These are phyloP conservation scores for Penicillium cinerascens DNA, from an alignment of 495 filamentous ascomycete species.

Conservation along the genomic window DNA sequence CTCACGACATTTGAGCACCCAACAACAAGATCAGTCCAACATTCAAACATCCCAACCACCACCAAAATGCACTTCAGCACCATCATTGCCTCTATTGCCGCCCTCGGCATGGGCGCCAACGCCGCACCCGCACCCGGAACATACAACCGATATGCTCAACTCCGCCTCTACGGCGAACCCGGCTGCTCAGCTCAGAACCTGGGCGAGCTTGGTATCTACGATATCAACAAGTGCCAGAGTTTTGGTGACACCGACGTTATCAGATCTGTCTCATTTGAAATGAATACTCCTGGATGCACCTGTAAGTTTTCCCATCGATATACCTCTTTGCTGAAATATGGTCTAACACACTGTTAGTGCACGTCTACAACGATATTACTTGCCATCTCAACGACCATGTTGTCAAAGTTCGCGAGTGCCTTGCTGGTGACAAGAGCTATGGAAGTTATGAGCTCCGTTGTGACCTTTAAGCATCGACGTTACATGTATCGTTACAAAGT, in stretches of 20 bases:
- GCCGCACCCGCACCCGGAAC: slow-evolving; percentile 5
- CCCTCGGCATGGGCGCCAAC: slow-evolving; percentile 1
- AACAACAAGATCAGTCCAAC: not conserved
- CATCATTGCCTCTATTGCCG: slow-evolving; percentile 3
- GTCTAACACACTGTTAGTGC: no score
- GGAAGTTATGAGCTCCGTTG: slow-evolving; percentile 7
- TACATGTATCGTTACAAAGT: not conserved
- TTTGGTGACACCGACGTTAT: not conserved
- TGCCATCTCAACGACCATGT: slow-evolving; percentile 4
- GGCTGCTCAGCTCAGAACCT: slow-evolving; percentile 16
- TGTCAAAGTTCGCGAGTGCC: not conserved
- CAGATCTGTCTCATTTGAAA: slow-evolving; percentile 10
- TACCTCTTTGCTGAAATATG: no score
- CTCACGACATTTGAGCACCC: not conserved
- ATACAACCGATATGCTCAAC: slow-evolving; percentile 15
- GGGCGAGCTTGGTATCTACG: slow-evolving; percentile 18
- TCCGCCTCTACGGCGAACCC: slow-evolving; percentile 16
- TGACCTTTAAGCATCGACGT: not conserved
- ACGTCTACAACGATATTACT: slow-evolving; percentile 7
- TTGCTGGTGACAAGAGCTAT: slow-evolving; percentile 3
- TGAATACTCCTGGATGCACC: not conserved
- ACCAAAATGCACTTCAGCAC: slow-evolving; percentile 10
- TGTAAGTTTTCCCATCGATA: not conserved
- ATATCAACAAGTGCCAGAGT: slow-evolving; percentile 10
- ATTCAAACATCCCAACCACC: not conserved